Conservation (phyloP, 2,329 filamentous ascomycete species). For the Ophiobolus disseminans region DNA sequence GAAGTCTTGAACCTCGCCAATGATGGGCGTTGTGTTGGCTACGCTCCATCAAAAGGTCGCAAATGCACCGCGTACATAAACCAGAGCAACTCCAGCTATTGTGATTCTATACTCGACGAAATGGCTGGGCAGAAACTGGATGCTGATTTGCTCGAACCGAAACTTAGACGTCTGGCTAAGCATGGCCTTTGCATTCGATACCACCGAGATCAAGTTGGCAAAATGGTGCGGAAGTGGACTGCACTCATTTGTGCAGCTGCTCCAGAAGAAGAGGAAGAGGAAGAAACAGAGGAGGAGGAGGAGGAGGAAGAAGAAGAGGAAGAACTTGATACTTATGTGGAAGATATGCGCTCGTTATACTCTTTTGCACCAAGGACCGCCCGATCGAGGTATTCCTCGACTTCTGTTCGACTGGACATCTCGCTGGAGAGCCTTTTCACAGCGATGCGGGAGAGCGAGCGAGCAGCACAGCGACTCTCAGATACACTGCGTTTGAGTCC, state of each 20-base stretch:
- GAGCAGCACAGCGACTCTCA: too few species aligned
- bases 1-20: not conserved
- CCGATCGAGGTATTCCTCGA: too few species aligned
- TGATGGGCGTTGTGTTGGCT: slow-evolving; percentile 2
- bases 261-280: not conserved
- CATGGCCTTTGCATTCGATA: slow-evolving; percentile 10
- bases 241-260: slow-evolving; percentile 6
- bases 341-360: too few species aligned
- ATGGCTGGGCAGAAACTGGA: not conserved
- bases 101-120: not conserved
- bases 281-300: not conserved
- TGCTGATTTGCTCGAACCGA: slow-evolving; percentile 5
- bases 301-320: too few species aligned
- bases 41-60: slow-evolving; percentile 1
- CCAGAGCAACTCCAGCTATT: not conserved
- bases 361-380: too few species aligned
- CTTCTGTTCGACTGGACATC: too few species aligned
- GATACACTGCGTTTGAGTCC: too few species aligned
- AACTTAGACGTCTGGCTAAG: slow-evolving; percentile 14
- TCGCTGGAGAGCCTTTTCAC: too few species aligned
- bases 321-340: too few species aligned
- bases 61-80: not conserved
- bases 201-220: slow-evolving; percentile 5
- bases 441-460: too few species aligned
- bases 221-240: slow-evolving; percentile 9